phyloP scores from a whole-genome alignment of 257 asterid genomes.

The Ajuga chamaepitys region DNA sequence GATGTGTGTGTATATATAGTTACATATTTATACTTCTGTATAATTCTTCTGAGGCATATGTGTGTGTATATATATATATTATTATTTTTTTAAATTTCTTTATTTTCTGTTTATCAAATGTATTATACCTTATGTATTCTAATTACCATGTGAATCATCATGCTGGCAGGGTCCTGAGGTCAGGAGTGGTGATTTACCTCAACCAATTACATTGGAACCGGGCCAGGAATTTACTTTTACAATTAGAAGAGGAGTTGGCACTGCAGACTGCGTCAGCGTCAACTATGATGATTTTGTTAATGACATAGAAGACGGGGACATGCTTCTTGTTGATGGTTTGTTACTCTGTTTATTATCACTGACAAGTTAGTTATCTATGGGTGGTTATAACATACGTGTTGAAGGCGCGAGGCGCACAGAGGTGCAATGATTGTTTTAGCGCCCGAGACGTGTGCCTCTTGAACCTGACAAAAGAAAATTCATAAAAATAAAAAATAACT shows the following conservation, averaged over 20 bases:
- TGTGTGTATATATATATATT: too few relatives aligned
- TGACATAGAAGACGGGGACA: constrained; percentile 92
- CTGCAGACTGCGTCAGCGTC: constrained; percentile 85
- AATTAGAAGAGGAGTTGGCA: constrained; percentile 92
- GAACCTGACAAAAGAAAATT: too few relatives aligned
- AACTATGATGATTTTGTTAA: constrained; percentile 97
- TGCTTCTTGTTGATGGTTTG: constrained; percentile 96
- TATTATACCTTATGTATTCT: not conserved
- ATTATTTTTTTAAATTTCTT: not conserved
- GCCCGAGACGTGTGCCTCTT: too few relatives aligned
- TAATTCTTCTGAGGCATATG: not conserved
- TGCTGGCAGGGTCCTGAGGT: constrained; percentile 97
- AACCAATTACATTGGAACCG: constrained; percentile 59
- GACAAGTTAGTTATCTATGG: not conserved
- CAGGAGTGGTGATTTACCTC: constrained; percentile 98
- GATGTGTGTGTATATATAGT: too few relatives aligned
- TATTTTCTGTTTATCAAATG: not conserved
- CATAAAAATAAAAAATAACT: too few relatives aligned
- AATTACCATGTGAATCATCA: constrained; percentile 9
- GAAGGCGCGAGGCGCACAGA: too few relatives aligned
- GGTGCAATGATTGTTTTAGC: too few relatives aligned
- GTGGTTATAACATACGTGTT: too few relatives aligned
- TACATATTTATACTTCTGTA: not conserved
- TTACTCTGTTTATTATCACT: not conserved
- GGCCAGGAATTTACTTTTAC: constrained; percentile 98